These are phyloP conservation scores for Chamaecyparis obtusa DNA, from an alignment of 75 land plant genomes.

Conservation along the genomic window DNA sequence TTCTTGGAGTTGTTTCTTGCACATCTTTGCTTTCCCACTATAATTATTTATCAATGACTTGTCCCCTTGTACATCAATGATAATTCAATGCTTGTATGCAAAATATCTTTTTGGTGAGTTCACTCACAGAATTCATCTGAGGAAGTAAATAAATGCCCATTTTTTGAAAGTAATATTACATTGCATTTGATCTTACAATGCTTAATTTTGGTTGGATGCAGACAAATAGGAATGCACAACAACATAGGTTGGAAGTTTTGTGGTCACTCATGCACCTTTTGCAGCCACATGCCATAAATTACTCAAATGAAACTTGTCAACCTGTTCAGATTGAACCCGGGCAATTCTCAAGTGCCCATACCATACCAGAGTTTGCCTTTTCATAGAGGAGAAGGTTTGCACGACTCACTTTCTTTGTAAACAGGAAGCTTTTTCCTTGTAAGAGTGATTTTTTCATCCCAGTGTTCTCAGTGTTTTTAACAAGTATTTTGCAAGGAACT, in stretches of 20 bases:
- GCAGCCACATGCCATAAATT: constrained; percentile 32
- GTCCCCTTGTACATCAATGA: neutral
- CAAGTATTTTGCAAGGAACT: neutral
- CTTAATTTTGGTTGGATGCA: constrained; percentile 12
- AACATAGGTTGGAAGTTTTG: constrained; percentile 53
- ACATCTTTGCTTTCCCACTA: neutral
- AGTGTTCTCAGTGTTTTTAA: constrained; percentile 13
- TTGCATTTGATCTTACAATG: neutral
- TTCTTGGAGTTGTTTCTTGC: neutral
- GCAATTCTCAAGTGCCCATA: constrained; percentile 11
- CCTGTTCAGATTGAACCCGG: neutral
- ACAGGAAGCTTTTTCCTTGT: neutral
- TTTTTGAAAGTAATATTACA: neutral
- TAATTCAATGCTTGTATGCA: neutral
- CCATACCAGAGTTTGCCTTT: constrained; percentile 7
- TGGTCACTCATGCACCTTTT: constrained; percentile 54
- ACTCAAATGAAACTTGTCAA: constrained; percentile 1
- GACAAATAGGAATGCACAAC: constrained; percentile 58
- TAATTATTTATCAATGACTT: neutral
- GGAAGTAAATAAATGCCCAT: neutral
- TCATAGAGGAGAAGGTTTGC: neutral
- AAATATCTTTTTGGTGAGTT: neutral
- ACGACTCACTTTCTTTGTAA: neutral
- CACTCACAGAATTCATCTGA: neutral
- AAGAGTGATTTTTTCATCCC: constrained; percentile 11